Evolutionary conservation across 805 yeast genomes (phyloP), one percentile per base, ranked within the genome.

Genomic region (Naumovozyma baii): DNA sequence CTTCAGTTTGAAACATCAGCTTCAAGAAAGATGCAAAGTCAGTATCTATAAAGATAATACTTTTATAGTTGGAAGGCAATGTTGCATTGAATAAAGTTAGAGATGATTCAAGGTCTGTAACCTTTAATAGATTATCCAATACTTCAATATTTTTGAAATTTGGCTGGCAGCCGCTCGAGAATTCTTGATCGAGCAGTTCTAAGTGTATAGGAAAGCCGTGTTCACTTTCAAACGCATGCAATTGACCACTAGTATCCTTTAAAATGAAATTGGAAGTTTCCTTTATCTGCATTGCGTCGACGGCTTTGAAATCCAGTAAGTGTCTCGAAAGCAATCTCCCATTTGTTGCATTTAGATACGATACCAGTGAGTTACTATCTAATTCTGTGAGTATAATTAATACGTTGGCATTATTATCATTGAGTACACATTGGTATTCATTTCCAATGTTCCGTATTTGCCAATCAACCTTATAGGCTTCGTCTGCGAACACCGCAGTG

Each of bases 401-500:
- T 12, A 44, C 42, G 1, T 49, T 43, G 12, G 48, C 37, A n/a
- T 36, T 18, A 5, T 22, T 36, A 34, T 42, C 49, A 13, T 42
- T 43, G 1, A 48, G 18, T n/a, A 54, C 49, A 40, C 60, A 51
- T 15, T 48, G 39, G 34, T 70, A 61, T 10, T 7, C 7, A 5
- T 52, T 47, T 1, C 80, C 80, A 20, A 72, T 55, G 37, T 66
- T 68, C 22, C 62, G 63, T 7, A 66, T 54, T 34, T 74, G 69
- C 80, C 80, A 77, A 48, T 78, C 84, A 26, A 63, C 62, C 14
- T 57, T 57, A 51, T 70, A 74, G 0, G 79, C 77, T 43, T 76
- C 79, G 39, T 76, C 80, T 18, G 67, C 58, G 46, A 59, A 66
- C 3, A 68, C 58, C 0, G 67, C 67, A 47, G 34, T 37, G 22